These are phyloP conservation scores for Rhodotorula toruloides DNA, from an alignment of 768 basidiomycete genomes.

Conservation along the genomic window DNA sequence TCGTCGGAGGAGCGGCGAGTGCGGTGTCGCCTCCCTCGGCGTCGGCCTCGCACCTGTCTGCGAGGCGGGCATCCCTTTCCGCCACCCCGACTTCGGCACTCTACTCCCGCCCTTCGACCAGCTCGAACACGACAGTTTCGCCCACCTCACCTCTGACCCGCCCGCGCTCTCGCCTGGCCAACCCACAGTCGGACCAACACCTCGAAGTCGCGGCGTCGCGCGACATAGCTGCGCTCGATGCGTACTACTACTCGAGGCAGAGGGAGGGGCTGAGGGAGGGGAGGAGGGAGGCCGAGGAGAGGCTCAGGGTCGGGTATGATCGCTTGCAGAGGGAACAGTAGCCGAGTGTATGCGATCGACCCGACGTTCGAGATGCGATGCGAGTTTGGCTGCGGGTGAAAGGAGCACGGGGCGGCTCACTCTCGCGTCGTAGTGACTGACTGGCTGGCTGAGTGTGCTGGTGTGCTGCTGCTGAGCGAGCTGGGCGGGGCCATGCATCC, in stretches of 20 bases:
- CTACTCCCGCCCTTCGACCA: neutral
- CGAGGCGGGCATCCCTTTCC: neutral
- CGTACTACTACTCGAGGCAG: conserved; percentile 4
- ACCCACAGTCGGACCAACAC: conserved; percentile 4
- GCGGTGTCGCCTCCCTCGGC: neutral
- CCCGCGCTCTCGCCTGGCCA: neutral
- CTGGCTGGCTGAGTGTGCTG: too few species aligned
- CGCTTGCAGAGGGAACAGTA: too few species aligned
- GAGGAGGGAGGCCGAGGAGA: conserved; percentile 13
- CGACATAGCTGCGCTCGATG: conserved; percentile 21
- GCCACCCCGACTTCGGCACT: neutral
- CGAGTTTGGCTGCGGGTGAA: too few species aligned
- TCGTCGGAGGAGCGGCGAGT: neutral
- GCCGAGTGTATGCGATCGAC: too few species aligned
- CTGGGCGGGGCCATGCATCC: too few species aligned
- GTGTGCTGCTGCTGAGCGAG: too few species aligned
- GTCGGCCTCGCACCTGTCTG: neutral
- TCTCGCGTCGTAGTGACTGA: too few species aligned
- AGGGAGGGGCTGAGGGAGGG: neutral
- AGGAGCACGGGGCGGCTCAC: too few species aligned
- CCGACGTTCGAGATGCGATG: too few species aligned
- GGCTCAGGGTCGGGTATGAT: conserved; percentile 13
- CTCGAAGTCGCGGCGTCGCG: conserved; percentile 13
- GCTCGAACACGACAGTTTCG: neutral
- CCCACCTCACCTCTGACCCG: neutral